These are phyloP conservation scores for Fraxinus quadrangulata DNA, from an alignment of 257 asterid species.

Conservation along the genomic window DNA sequence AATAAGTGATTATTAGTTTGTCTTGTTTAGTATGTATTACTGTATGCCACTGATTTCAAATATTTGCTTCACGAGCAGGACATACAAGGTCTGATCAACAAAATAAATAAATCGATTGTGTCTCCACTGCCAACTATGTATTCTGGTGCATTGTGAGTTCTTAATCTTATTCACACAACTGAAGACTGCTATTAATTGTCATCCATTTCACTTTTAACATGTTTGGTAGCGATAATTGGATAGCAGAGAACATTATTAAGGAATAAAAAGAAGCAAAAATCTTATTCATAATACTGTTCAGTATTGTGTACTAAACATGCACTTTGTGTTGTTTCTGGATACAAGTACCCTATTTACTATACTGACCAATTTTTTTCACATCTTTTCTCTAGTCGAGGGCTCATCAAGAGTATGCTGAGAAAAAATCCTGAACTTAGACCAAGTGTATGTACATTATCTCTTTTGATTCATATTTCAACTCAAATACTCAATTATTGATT, in stretches of 20 bases:
- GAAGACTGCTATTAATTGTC: background rate
- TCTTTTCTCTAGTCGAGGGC: slow-evolving; percentile 67
- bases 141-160: slow-evolving; percentile 83
- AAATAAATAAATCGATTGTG: slow-evolving; percentile 81
- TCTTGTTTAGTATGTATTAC: background rate
- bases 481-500: too few species aligned
- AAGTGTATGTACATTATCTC: slow-evolving; percentile 55
- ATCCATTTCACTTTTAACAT: too few species aligned
- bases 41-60: slow-evolving; percentile 16
- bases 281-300: too few species aligned
- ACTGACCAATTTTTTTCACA: background rate
- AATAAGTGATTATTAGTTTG: background rate
- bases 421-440: slow-evolving; percentile 91
- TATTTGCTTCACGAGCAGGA: slow-evolving; percentile 55
- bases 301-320: too few species aligned
- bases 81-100: slow-evolving; percentile 92
- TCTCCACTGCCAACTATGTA: slow-evolving; percentile 90
- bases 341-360: background rate
- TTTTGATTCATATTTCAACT: too few species aligned
- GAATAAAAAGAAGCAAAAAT: too few species aligned
- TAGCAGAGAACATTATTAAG: too few species aligned
- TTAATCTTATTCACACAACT: background rate
- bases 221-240: too few species aligned
- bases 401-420: slow-evolving; percentile 91
- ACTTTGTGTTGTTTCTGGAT: background rate